These are phyloP conservation scores for Jackrogersella multiformis DNA, from an alignment of 495 filamentous ascomycete genomes.

Conservation along the genomic window DNA sequence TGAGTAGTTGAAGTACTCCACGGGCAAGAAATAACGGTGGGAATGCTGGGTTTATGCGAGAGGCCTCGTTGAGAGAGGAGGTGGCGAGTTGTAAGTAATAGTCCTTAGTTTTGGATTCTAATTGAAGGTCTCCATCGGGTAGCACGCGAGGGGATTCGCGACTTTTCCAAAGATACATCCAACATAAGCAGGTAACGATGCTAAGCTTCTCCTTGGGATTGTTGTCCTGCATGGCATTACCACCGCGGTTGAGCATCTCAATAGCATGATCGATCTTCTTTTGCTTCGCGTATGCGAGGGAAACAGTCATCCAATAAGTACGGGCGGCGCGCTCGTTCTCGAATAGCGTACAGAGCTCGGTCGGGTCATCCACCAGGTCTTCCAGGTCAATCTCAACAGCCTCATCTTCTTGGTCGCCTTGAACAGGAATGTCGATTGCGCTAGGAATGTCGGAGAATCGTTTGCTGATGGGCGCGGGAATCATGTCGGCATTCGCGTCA, in stretches of 20 bases:
- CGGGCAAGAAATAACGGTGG: constrained; percentile 90
- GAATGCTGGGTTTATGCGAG: constrained; percentile 90
- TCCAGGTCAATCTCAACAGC: constrained; percentile 93
- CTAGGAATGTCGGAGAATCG: constrained; percentile 89
- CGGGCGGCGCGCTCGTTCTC: constrained; percentile 90
- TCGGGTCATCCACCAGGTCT: constrained; percentile 91
- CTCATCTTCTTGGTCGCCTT: constrained; percentile 78
- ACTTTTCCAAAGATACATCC: constrained; percentile 92
- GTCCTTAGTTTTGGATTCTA: constrained; percentile 89
- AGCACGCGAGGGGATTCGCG: constrained; percentile 84
- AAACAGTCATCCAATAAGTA: constrained; percentile 94
- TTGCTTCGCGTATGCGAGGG: constrained; percentile 97
- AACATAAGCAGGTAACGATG: constrained; percentile 84
- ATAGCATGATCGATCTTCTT: constrained; percentile 91
- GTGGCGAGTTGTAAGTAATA: constrained; percentile 91
- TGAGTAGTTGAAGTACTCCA: constrained; percentile 86
- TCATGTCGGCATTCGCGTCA: constrained; percentile 32
- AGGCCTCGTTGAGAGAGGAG: constrained; percentile 88
- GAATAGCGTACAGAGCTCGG: constrained; percentile 90
- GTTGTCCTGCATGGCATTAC: constrained; percentile 74
- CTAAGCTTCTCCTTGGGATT: constrained; percentile 85
- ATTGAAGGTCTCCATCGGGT: constrained; percentile 64
- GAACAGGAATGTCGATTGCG: constrained; percentile 90
- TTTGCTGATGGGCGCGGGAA: constrained; percentile 48
- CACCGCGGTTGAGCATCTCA: constrained; percentile 87